Evolutionary conservation across 495 filamentous ascomycete species (phyloP).

Genomic region (Tuber magnatum): DNA sequence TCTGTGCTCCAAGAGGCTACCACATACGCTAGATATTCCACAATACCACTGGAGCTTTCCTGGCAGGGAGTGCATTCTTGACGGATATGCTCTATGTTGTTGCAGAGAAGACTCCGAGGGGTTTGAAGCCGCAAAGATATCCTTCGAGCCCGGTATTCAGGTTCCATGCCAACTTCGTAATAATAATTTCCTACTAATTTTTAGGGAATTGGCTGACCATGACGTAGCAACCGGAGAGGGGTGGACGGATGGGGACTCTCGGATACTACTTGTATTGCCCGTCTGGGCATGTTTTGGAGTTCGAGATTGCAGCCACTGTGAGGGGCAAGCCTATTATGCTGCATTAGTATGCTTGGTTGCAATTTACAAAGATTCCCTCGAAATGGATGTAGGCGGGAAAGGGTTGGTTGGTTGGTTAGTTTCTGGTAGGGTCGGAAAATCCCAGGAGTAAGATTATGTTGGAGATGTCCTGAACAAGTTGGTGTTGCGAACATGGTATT

Average conservation of each 20-base stretch:
- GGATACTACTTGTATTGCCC: background rate
- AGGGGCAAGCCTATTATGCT: background rate
- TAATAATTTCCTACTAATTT: background rate
- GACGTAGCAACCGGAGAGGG: background rate
- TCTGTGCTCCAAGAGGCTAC: background rate
- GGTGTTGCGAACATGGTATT: background rate
- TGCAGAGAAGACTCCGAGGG: background rate
- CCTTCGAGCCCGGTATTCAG: background rate
- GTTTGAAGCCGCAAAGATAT: background rate
- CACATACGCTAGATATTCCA: background rate
- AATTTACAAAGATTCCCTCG: background rate
- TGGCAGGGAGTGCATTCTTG: background rate
- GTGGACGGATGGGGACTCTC: background rate
- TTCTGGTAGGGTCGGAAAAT: background rate
- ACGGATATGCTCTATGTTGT: background rate
- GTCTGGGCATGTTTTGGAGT: background rate
- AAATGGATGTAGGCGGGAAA: background rate
- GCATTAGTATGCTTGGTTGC: background rate
- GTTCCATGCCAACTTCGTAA: background rate
- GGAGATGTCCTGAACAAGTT: background rate
- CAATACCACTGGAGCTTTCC: background rate
- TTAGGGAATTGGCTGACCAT: background rate
- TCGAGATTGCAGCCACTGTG: background rate
- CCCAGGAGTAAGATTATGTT: background rate
- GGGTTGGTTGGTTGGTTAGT: background rate